A percentile compares a stretch with the other conserved stretches of the same genome.
Evolutionary conservation across 345 rosid genomes (phyloP).

Genomic region (Corymbia maculata): DNA sequence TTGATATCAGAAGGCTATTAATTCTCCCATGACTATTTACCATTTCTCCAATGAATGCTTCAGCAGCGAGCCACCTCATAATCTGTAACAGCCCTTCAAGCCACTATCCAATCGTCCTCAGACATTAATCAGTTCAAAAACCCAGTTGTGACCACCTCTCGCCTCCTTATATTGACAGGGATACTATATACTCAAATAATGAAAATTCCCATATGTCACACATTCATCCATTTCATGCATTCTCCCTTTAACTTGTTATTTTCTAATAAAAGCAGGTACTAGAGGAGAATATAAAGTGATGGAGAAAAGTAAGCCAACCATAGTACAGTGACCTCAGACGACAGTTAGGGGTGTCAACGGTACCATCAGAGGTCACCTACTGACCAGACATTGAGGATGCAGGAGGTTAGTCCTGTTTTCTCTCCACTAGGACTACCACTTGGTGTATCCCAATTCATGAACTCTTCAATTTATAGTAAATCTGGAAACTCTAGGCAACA

Average conservation of each 20-base stretch:
- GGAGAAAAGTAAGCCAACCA: background rate
- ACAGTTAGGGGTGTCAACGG: background rate
- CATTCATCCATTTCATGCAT: background rate
- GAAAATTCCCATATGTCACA: background rate
- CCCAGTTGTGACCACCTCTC: background rate
- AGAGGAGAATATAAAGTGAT: background rate
- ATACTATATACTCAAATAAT: background rate
- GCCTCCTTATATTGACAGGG: background rate
- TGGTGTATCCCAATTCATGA: background rate
- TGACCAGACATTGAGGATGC: background rate
- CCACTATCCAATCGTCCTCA: background rate
- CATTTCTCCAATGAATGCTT: background rate
- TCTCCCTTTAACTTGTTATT: background rate
- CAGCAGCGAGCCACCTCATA: background rate
- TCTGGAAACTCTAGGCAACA: background rate
- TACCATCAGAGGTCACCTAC: background rate
- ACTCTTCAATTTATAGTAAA: background rate
- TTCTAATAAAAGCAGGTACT: background rate
- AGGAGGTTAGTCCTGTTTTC: background rate
- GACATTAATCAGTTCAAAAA: background rate
- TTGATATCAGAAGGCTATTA: background rate
- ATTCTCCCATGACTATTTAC: background rate
- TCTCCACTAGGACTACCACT: background rate
- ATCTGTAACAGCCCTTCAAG: background rate
- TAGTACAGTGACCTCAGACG: background rate